Evolutionary conservation across 2,329 filamentous ascomycete genomes (phyloP).

Genomic region (Plenodomus lindquistii): DNA sequence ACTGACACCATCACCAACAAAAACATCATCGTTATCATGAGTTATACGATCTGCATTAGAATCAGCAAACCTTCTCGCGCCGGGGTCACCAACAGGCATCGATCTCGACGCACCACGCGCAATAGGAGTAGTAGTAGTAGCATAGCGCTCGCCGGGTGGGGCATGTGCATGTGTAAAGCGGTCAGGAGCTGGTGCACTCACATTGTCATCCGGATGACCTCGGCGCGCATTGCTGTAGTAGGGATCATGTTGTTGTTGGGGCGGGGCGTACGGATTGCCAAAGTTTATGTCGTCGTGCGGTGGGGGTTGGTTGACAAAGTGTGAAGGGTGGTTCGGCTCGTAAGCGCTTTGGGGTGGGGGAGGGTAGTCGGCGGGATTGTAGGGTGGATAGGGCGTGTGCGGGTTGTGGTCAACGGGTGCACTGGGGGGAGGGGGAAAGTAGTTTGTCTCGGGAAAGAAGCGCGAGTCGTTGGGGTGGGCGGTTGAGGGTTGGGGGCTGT

Average conservation of each 20-base stretch:
- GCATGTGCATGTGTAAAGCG: conserved; percentile 32
- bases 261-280: conserved; percentile 34
- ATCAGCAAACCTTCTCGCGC: conserved; percentile 6
- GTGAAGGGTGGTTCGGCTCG: conserved; percentile 32
- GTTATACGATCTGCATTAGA: conserved; percentile 30
- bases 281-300: conserved; percentile 30
- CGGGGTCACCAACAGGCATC: conserved; percentile 29
- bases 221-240: conserved; percentile 37
- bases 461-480: conserved; percentile 36
- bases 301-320: conserved; percentile 28
- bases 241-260: conserved; percentile 22
- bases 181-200: conserved; percentile 50
- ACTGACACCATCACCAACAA: too few relatives aligned
- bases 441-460: conserved; percentile 52
- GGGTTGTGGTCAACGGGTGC: conserved; percentile 35
- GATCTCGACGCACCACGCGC: conserved; percentile 42
- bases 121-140: conserved; percentile 15
- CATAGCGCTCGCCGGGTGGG: too few relatives aligned
- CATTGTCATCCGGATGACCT: conserved; percentile 51
- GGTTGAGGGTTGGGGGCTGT: conserved; percentile 38
- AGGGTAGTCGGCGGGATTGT: conserved; percentile 52
- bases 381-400: conserved; percentile 34
- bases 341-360: conserved; percentile 30
- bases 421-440: conserved; percentile 54
- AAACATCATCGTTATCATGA: not conserved